Conservation (phyloP, 805 yeast species). For the Candida boleticola region DNA sequence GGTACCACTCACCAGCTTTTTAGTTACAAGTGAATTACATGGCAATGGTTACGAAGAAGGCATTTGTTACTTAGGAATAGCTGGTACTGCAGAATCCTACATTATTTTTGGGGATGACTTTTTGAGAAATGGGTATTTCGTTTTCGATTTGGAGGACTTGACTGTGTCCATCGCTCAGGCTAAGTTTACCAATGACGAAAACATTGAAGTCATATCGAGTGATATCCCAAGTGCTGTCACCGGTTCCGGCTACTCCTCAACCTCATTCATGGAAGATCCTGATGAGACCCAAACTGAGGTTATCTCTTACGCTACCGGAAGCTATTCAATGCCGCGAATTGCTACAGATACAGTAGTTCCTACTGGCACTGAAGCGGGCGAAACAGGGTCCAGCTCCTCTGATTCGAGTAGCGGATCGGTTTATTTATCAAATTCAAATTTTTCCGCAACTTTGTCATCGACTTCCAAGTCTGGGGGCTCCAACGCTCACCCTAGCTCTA, state of each 20-base stretch:
- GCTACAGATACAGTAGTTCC: not conserved
- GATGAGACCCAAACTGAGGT: not conserved
- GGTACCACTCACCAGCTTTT: not conserved
- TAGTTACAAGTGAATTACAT: conserved; percentile 14
- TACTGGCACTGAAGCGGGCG: not conserved
- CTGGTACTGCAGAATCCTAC: not conserved
- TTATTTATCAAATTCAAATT: no score
- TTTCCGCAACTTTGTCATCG: no score
- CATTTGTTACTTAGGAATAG: conserved; percentile 1
- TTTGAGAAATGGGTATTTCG: conserved; percentile 61
- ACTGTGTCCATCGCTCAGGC: conserved; percentile 13
- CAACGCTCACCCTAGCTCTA: no score
- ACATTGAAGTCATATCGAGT: conserved; percentile 46
- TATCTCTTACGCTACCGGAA: not conserved
- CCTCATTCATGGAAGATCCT: not conserved
- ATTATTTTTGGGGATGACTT: conserved; percentile 64
- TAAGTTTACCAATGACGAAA: conserved; percentile 25
- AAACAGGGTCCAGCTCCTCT: no score
- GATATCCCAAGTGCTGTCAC: conserved; percentile 39
- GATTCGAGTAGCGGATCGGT: no score
- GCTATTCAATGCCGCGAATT: not conserved
- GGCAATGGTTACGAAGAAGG: conserved; percentile 1
- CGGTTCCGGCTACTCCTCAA: not conserved
- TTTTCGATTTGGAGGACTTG: conserved; percentile 57
- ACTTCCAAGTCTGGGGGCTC: no score